Conservation (phyloP, 495 filamentous ascomycete species). For the Penicillium riverlandense region DNA sequence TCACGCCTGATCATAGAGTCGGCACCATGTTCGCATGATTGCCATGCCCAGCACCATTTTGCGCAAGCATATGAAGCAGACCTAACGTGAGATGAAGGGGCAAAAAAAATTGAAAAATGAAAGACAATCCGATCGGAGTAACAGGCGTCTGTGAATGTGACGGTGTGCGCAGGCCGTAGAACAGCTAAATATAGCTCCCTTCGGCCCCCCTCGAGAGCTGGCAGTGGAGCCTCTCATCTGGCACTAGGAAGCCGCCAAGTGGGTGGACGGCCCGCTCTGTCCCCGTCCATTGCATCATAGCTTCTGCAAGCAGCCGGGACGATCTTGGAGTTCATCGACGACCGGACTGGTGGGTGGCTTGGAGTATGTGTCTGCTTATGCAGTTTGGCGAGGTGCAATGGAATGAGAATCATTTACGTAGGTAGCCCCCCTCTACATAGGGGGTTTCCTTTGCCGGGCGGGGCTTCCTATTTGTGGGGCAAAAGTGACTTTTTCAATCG, state of each 20-base stretch:
- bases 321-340: too few species aligned
- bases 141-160: neutral
- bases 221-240: constrained; percentile 2
- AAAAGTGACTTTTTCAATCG: too few species aligned
- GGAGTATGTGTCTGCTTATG: too few species aligned
- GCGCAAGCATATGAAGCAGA: neutral
- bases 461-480: too few species aligned
- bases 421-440: too few species aligned
- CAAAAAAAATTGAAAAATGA: too few species aligned
- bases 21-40: constrained; percentile 28
- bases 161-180: constrained; percentile 1
- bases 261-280: constrained; percentile 1
- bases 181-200: constrained; percentile 10
- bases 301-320: constrained; percentile 2
- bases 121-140: too few species aligned
- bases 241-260: constrained; percentile 4
- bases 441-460: too few species aligned
- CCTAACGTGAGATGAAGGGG: neutral
- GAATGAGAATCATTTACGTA: too few species aligned
- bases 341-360: too few species aligned
- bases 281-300: constrained; percentile 10
- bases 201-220: neutral
- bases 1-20: constrained; percentile 18
- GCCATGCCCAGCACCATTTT: constrained; percentile 20
- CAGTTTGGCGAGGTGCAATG: too few species aligned